Evolutionary conservation across 495 filamentous ascomycete genomes (phyloP), one percentile per base, ranked within the genome.

Genomic region (Aspergillus bridgeri): DNA sequence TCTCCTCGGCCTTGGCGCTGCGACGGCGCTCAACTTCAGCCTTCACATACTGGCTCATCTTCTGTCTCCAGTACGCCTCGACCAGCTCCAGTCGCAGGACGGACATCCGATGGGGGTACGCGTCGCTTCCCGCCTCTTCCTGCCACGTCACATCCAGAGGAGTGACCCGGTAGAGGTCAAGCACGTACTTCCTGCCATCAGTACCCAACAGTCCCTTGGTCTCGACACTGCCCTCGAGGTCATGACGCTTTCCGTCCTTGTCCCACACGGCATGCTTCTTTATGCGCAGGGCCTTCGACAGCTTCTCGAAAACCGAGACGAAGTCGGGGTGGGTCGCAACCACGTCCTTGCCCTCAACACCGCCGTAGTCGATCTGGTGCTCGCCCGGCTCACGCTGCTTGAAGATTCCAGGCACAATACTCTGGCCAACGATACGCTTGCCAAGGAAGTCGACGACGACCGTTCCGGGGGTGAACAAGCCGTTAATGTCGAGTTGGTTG

Each of bases 241-340:
- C 90, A 67, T 95, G 91, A 19, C 88, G 85, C 76, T 91, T 88
- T 62, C 83, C 83, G 54, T 96, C 90, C 79, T 96, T 98, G 75
- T 99, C 95, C 95, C 95, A 99, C 22, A 98, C 95, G 23, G 91
- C 77, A 71, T 99, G 95, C 77, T 88, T 89, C 85, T 99, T 98
- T 57, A 96, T 86, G 42, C 84, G 83, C 57, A 97, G 79, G 18
- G 88, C 81, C 71, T 90, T 90, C 25, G 92, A 96, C 18, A 98
- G 82, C 78, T 93, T 91, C 71, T 89, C 86, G 65, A 99, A 99
- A 17, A 89, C 80, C 23, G 90, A 76, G 3, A 84, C 85, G 66
- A 99, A 99, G 42, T 84, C 82, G 65, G 92, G 83, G 67, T 96
- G 89, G 9, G 89, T 86, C 1, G 95, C 93, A 46, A 99, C 88